Evolutionary conservation across 2,329 filamentous ascomycete species (phyloP).

Genomic region (Alternaria triticina): DNA sequence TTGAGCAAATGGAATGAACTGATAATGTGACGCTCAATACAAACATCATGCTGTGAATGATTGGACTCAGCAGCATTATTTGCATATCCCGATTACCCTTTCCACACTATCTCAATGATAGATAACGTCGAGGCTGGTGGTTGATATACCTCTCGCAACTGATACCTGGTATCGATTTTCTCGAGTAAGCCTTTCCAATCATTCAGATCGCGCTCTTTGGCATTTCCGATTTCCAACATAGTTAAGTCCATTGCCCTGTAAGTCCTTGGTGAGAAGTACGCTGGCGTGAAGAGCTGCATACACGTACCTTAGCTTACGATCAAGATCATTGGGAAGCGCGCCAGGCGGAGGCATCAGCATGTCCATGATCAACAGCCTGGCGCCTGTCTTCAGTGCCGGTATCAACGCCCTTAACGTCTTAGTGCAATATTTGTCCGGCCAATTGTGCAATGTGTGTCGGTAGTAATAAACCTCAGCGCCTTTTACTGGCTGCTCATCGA

Average conservation of each 20-base stretch:
- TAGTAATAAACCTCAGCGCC: constrained; percentile 30
- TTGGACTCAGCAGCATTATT: no score
- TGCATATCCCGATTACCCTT: not conserved
- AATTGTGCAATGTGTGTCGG: constrained; percentile 45
- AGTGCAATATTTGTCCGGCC: constrained; percentile 44
- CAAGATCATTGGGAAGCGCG: no score
- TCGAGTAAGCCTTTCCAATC: constrained; percentile 53
- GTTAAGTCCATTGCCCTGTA: constrained; percentile 50
- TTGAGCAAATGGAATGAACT: not conserved
- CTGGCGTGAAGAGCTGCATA: not conserved
- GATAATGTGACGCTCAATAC: not conserved
- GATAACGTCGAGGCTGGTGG: constrained; percentile 5
- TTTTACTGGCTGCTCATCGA: not conserved
- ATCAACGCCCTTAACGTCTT: constrained; percentile 41
- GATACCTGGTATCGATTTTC: constrained; percentile 51
- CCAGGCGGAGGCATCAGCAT: no score
- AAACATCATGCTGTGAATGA: no score
- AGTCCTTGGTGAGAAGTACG: not conserved
- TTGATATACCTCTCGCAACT: constrained; percentile 27
- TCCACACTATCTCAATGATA: constrained; percentile 7
- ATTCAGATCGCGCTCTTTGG: constrained; percentile 52
- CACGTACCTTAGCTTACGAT: no score
- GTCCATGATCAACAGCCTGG: not conserved
- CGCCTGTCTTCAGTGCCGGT: constrained; percentile 32
- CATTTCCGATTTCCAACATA: constrained; percentile 56